Base-by-base conservation (phyloP, 257 asterid genomes). In the Prunella vulgaris region DNA sequence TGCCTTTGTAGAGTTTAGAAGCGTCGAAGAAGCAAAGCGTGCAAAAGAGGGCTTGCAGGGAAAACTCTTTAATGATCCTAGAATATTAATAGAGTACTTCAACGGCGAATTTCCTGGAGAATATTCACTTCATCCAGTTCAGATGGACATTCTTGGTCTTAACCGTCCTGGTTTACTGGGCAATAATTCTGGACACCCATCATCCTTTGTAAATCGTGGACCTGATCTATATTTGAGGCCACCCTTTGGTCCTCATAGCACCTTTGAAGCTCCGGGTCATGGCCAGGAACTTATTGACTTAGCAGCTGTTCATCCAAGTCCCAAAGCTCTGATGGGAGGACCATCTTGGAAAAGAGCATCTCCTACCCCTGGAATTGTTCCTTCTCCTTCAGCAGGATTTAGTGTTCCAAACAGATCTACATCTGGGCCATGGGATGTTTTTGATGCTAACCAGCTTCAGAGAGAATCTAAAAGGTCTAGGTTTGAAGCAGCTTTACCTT, bases 11-110 rank as follows among this genome's bases (percentile, higher is more conserved):
- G 96, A 91, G 76, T 93, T 93, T 72, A 87, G 99, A 86, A 93
- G 99, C 58, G 86, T 86, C 37, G 97, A 93, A 74, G 99, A 93
- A 81, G 99, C 99, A 25, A 83, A 83, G 60, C 92, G 88, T 71
- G 99, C 99, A 33, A 93, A 91, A 84, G 95, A 87, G 74, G 96
- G 96, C 17, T 83, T 93, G 84, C 90, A 93, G 79, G 99, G 99
- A 5, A 88, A 89, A 87, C 96, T 93, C 60, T 93, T 93, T 56
- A 85, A 83, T 79, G 92, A 91, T 79, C 91, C 97, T 24, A 83
- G 95, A 73, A 93, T 93, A 68, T 68, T 74, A 53, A 93, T 93
- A 5, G 96, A 90, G 71, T 93, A 81, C 76, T 88, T 84, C 20
- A 86, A 66, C 79, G 82, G 79, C 71, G 99, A 87, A 68, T 80